Conservation (phyloP, 495 filamentous ascomycete genomes). For the Penicillium antarcticum region DNA sequence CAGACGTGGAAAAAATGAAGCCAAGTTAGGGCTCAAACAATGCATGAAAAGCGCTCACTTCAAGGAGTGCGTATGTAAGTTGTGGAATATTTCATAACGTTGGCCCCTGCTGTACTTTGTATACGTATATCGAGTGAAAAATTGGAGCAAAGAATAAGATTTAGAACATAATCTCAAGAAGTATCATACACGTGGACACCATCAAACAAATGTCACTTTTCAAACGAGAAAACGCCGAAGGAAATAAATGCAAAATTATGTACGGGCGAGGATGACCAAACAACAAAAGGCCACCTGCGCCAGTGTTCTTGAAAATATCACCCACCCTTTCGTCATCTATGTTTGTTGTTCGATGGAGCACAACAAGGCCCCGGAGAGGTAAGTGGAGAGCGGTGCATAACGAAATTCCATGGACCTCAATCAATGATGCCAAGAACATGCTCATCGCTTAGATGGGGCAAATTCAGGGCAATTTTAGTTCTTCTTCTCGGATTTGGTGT, state of each 20-base stretch:
- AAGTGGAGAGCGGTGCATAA: neutral
- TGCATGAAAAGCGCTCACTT: too few relatives aligned
- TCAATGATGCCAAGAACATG: neutral
- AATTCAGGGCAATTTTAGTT: constrained; percentile 8
- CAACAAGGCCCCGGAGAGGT: neutral
- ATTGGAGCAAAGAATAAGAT: constrained; percentile 9
- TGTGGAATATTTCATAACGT: too few relatives aligned
- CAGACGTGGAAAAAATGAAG: too few relatives aligned
- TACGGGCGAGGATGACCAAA: constrained; percentile 1
- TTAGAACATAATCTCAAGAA: neutral
- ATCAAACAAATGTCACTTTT: constrained; percentile 7
- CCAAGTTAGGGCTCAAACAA: too few relatives aligned
- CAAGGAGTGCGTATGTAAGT: too few relatives aligned
- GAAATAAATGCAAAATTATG: constrained; percentile 13
- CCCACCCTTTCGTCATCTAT: constrained; percentile 1
- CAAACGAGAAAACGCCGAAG: constrained; percentile 13
- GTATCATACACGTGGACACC: constrained; percentile 3
- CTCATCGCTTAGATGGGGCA: neutral
- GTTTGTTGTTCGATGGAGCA: neutral
- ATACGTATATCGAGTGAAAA: neutral
- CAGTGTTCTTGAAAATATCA: constrained; percentile 11
- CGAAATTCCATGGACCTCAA: neutral
- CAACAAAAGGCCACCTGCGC: constrained; percentile 4
- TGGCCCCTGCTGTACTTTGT: too few relatives aligned
- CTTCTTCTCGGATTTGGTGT: constrained; percentile 9